Percentiles rank a stretch among this genome's conserved stretches.
These are phyloP conservation scores for Neurospora crassa DNA, from an alignment of 2,329 filamentous ascomycete genomes.

Conservation along the genomic window DNA sequence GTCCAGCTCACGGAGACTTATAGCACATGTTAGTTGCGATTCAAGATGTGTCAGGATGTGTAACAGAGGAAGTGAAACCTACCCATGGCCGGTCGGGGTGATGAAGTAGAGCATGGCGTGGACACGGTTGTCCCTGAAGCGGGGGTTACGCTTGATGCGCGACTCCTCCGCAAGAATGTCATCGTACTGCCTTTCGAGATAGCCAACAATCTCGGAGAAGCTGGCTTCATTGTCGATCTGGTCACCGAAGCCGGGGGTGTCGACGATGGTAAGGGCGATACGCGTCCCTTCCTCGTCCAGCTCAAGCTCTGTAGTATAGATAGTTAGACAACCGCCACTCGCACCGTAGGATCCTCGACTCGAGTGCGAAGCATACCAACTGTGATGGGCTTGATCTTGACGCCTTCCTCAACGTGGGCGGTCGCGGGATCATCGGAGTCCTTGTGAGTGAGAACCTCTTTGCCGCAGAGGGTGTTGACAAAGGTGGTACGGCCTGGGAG, in stretches of 20 bases:
- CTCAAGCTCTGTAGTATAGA: constrained; percentile 60
- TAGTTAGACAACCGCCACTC: constrained; percentile 22
- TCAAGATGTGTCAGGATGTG: constrained; percentile 1
- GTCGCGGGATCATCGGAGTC: constrained; percentile 83
- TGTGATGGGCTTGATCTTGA: constrained; percentile 97
- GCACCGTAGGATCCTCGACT: background rate
- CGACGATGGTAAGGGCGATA: constrained; percentile 95
- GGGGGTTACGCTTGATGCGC: constrained; percentile 99
- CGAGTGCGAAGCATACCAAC: constrained; percentile 58
- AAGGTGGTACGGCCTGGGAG: constrained; percentile 85
- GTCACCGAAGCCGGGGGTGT: constrained; percentile 96
- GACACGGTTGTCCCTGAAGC: constrained; percentile 98
- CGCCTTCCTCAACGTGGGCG: constrained; percentile 89
- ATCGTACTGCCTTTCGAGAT: constrained; percentile 98
- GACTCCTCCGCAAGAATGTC: constrained; percentile 99
- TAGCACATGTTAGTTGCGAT: constrained; percentile 11
- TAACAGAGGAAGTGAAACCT: constrained; percentile 25
- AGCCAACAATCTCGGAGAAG: constrained; percentile 95
- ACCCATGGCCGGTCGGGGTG: constrained; percentile 93
- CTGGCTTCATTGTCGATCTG: constrained; percentile 99
- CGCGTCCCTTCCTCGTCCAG: constrained; percentile 97
- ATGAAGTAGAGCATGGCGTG: constrained; percentile 99
- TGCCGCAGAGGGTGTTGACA: constrained; percentile 97
- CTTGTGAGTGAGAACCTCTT: constrained; percentile 83
- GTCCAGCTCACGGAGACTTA: constrained; percentile 90